Evolutionary conservation across 495 filamentous ascomycete genomes (phyloP), one percentile per base, ranked within the genome.

Genomic region (Penicillium lividum): DNA sequence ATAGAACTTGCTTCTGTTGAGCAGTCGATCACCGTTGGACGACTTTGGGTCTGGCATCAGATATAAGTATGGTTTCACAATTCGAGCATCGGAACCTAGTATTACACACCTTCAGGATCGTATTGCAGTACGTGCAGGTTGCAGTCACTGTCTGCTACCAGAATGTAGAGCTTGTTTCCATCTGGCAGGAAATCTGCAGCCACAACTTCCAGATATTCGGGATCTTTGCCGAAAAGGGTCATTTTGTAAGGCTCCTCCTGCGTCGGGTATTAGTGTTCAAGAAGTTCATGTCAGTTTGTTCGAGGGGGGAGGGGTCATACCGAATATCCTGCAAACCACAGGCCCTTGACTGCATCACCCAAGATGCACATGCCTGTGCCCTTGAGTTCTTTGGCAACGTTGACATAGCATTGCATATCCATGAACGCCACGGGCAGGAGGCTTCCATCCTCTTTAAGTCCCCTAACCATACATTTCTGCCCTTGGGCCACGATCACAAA

Each of bases 381-480:
- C 27, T 82, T 82, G 38, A 98, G 79, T 61, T 90, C 89, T 68
- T 92, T 95, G 47, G 88, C 85, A 4, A 87, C 82, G 3, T 84
- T 90, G 31, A 96, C 89, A 70, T 93, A 93, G 73, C 89, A 92
- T 76, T 90, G 93, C 87, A 96, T 92, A 65, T 99, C 94, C 85
- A 99, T 90, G 65, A 99, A 99, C 1, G 94, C 94, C 25, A 98
- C 93, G 0, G 94, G 94, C 2, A 98, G 81, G 45, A 98, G 80
- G 4, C 86, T 89, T 2, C 90, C 89, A 64, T 99, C 94, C 73
- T 98, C 94, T 66, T 97, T 97, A 0, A 99, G 79, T 38, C 94
- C 94, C 50, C 94, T 80, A 3, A 99, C 92, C 89, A 98, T 94
- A 69, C 91, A 89, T 67, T 99, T 99, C 65, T 97, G 94, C 3